A percentile compares a stretch with the other conserved stretches of the same genome.
Evolutionary conservation across 2,329 filamentous ascomycete species (phyloP).

Genomic region (Alternaria incomplexa): DNA sequence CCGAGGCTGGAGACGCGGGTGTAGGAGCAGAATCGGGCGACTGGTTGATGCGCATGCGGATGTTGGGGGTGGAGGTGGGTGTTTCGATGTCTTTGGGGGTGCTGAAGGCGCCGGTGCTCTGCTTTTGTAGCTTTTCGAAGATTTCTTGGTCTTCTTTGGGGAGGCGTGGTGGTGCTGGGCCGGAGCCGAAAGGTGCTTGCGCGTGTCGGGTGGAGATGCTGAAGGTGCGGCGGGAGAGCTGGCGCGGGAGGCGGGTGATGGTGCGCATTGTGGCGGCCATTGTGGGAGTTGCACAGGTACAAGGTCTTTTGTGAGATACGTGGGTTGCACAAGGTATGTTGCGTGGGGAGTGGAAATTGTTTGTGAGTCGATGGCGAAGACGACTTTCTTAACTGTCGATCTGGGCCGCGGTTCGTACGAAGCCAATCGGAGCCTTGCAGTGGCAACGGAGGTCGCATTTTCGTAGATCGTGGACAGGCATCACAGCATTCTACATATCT

Average conservation of each 20-base stretch:
- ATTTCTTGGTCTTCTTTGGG: conserved; percentile 88
- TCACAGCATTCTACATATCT: background rate
- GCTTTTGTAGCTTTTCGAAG: conserved; percentile 83
- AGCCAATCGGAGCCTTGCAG: conserved; percentile 29
- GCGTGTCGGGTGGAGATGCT: conserved; percentile 19
- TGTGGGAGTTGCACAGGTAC: background rate
- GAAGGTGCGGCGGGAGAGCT: conserved; percentile 31
- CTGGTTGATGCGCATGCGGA: conserved; percentile 42
- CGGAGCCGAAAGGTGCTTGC: conserved; percentile 40
- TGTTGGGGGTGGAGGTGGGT: conserved; percentile 16
- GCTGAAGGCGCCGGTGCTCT: conserved; percentile 77
- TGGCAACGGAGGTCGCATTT: conserved; percentile 23
- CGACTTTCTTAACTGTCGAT: conserved; percentile 8
- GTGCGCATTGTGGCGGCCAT: conserved; percentile 24
- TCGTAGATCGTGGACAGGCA: background rate
- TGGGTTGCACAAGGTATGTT: background rate
- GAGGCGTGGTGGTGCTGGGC: conserved; percentile 81
- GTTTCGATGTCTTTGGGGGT: conserved; percentile 59
- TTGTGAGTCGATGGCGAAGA: background rate
- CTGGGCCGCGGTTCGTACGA: conserved; percentile 14
- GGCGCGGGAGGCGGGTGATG: conserved; percentile 30
- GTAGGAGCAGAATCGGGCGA: conserved; percentile 28
- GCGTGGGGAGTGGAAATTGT: conserved; percentile 2
- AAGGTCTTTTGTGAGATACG: background rate
- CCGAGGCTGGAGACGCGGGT: background rate